Conservation (phyloP, 192 early-diverging fungal species). For the Lunasporangiospora selenospora region DNA sequence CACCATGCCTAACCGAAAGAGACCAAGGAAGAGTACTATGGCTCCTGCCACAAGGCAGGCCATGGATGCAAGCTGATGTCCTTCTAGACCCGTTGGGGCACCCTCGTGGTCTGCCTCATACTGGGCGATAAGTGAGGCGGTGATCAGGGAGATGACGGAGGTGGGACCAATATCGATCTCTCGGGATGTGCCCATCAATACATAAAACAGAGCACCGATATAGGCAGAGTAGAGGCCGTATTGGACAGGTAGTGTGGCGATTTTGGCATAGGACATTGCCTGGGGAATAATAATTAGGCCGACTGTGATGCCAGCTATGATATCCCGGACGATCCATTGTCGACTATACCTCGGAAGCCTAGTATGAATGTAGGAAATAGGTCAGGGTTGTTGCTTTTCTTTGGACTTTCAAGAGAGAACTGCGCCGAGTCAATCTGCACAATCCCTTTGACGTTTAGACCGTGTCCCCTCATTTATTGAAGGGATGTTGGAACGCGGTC, state of each 20-base stretch:
- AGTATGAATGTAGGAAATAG: too few species aligned
- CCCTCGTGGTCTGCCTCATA: not conserved
- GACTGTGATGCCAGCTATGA: constrained; percentile 75
- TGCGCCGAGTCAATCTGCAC: too few species aligned
- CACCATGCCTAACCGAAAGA: constrained; percentile 81
- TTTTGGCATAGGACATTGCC: constrained; percentile 69
- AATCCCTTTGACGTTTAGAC: too few species aligned
- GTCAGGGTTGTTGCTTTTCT: too few species aligned
- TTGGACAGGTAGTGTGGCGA: constrained; percentile 67
- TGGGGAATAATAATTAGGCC: constrained; percentile 76
- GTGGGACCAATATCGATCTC: constrained; percentile 74
- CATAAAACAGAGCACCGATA: constrained; percentile 64
- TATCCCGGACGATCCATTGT: constrained; percentile 51
- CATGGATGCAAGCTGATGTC: constrained; percentile 58
- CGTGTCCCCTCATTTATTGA: not conserved
- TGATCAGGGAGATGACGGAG: constrained; percentile 25
- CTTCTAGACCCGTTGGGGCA: too few species aligned
- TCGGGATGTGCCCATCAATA: constrained; percentile 76
- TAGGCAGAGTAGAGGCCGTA: constrained; percentile 78
- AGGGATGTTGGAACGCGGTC: not conserved
- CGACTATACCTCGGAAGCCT: constrained; percentile 21
- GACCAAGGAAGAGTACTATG: constrained; percentile 70
- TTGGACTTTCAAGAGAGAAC: too few species aligned
- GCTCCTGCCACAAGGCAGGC: constrained; percentile 78
- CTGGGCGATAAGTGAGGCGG: constrained; percentile 16